Percentiles rank a stretch among this genome's conserved stretches.
Evolutionary conservation across 306 rosid genomes (phyloP).

Genomic region (Medicago arabica): DNA sequence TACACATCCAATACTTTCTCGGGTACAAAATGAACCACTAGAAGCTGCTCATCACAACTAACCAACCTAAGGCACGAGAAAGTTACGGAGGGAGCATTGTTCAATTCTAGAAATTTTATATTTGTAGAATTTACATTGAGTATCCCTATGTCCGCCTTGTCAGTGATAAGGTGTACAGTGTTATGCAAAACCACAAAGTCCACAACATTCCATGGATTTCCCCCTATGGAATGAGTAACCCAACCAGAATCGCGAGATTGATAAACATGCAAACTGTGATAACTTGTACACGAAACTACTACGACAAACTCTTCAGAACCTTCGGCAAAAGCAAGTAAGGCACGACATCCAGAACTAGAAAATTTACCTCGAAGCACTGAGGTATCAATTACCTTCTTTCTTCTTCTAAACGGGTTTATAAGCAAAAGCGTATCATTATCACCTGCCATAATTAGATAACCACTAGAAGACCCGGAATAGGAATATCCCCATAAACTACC

Average conservation of each 20-base stretch:
- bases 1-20: not conserved
- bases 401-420: constrained; percentile 34
- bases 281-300: not conserved
- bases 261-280: not conserved
- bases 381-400: not conserved
- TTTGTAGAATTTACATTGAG: not conserved
- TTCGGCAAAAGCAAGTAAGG: constrained; percentile 11
- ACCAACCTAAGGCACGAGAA: not conserved
- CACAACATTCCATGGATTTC: not conserved
- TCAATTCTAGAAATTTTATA: not conserved
- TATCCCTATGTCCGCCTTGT: constrained; percentile 18
- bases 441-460: constrained; percentile 6
- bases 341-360: not conserved
- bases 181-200: constrained; percentile 9
- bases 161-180: not conserved
- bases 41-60: not conserved
- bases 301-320: constrained; percentile 32
- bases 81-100: not conserved
- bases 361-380: not conserved
- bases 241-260: constrained; percentile 28
- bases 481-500: not conserved
- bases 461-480: constrained; percentile 34
- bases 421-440: not conserved
- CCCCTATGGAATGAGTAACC: not conserved
- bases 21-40: constrained; percentile 20